Evolutionary conservation across 2,329 filamentous ascomycete species (phyloP), one percentile per base, ranked within the genome.

Genomic region (Pseudopithomyces maydicus): DNA sequence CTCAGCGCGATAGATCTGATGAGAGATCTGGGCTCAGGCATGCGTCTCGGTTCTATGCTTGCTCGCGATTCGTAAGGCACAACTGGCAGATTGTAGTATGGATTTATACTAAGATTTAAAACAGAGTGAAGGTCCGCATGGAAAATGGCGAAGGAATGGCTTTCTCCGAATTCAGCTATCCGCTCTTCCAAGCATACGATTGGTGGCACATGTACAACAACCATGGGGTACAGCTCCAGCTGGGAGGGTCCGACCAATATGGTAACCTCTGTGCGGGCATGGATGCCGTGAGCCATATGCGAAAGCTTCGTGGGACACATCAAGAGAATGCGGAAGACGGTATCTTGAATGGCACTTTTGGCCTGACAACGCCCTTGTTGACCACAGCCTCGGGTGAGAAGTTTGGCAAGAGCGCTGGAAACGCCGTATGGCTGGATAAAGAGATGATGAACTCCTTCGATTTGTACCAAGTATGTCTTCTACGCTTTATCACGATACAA

Each of bases 181-280:
- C 96, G 1, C 79, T 99, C 15, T 86, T 98, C 68, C 95, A 99
- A 74, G 92, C 90, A 20, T 98, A 93, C 90, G 95, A 99, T 74
- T 99, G 93, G 86, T 98, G 91, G 91, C 84, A 90, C 65, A 84
- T 98, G 79, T 96, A 90, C 77, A 83, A 85, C 45, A 81, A 83
- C 22, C 84, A 82, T 50, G 82, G 84, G 46, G 82, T 92, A 10
- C 89, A 93, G 71, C 85, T 98, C 73, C 92, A 99, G 77, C 91
- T 99, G 51, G 95, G 95, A 56, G 95, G 95, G 38, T 92, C 92
- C 6, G 95, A 99, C 73, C 95, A 99, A 78, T 98, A 89, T 73
- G 95, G 95, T 61, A 99, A 99, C 77, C 98, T 99, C 63, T 85
- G 96, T 26, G 88, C 93, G 12, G 95, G 95, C 47, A 89, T 95